These are phyloP conservation scores for Pleoardoris graminearum DNA, from an alignment of 2,329 filamentous ascomycete species.

Conservation along the genomic window DNA sequence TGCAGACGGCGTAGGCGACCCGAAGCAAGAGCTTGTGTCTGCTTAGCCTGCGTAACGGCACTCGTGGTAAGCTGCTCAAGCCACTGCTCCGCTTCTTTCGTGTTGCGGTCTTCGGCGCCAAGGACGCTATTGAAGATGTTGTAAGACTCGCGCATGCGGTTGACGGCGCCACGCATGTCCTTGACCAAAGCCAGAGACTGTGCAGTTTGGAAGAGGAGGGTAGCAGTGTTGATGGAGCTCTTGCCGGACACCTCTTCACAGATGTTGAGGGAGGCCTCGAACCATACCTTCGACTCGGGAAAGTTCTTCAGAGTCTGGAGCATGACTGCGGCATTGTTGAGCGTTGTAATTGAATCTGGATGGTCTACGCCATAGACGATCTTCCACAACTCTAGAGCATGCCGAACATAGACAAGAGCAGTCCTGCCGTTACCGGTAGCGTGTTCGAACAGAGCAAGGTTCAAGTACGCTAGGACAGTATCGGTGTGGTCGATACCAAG, in stretches of 20 bases:
- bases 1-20: slow-evolving; percentile 72
- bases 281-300: slow-evolving; percentile 93
- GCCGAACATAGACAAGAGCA: slow-evolving; percentile 86
- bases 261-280: slow-evolving; percentile 86
- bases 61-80: slow-evolving; percentile 94
- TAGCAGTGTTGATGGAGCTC: slow-evolving; percentile 89
- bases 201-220: slow-evolving; percentile 93
- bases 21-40: slow-evolving; percentile 80
- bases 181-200: slow-evolving; percentile 95
- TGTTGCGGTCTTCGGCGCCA: slow-evolving; percentile 91
- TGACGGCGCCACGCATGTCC: slow-evolving; percentile 88
- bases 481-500: slow-evolving; percentile 92
- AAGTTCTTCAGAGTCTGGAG: slow-evolving; percentile 94
- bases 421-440: slow-evolving; percentile 85
- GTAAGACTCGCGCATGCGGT: slow-evolving; percentile 93
- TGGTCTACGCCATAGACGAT: slow-evolving; percentile 92
- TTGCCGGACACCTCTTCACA: slow-evolving; percentile 90
- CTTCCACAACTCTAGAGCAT: slow-evolving; percentile 95
- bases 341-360: slow-evolving; percentile 95
- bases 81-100: slow-evolving; percentile 96
- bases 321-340: slow-evolving; percentile 99
- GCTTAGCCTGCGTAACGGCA: slow-evolving; percentile 91
- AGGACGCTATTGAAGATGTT: slow-evolving; percentile 90
- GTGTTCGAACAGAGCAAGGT: slow-evolving; percentile 92
- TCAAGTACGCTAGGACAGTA: slow-evolving; percentile 93